Evolutionary conservation across 1,284 basidiomycete species (phyloP).

Genomic region (Pterulicium gracile): DNA sequence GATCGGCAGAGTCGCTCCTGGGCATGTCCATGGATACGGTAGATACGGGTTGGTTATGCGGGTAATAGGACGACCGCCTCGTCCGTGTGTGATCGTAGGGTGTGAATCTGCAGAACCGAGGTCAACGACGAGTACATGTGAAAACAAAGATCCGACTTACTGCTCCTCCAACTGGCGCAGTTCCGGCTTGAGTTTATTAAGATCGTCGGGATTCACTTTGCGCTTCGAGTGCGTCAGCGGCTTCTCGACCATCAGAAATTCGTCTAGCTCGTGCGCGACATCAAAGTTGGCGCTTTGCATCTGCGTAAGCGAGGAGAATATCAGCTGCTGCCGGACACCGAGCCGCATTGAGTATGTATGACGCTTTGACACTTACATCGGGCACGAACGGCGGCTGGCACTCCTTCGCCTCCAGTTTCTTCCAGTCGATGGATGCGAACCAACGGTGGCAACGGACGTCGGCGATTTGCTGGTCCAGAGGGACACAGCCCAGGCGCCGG

Average conservation of each 20-base stretch:
- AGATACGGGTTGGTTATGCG: slow-evolving; percentile 54
- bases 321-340: neutral
- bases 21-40: slow-evolving; percentile 19
- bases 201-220: slow-evolving; percentile 78
- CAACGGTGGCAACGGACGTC: slow-evolving; percentile 79
- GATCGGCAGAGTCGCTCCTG: neutral
- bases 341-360: slow-evolving; percentile 36
- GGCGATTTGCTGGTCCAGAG: slow-evolving; percentile 63
- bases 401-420: slow-evolving; percentile 71
- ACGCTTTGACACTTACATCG: slow-evolving; percentile 57
- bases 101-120: slow-evolving; percentile 42
- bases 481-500: slow-evolving; percentile 75
- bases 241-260: slow-evolving; percentile 92
- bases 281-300: slow-evolving; percentile 98
- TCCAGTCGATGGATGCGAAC: slow-evolving; percentile 86
- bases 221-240: slow-evolving; percentile 91
- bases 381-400: slow-evolving; percentile 84
- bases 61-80: slow-evolving; percentile 76
- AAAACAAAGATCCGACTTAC: slow-evolving; percentile 32
- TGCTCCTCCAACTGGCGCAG: slow-evolving; percentile 98
- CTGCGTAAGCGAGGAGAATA: slow-evolving; percentile 38
- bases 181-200: slow-evolving; percentile 77
- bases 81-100: slow-evolving; percentile 80
- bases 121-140: neutral
- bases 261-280: slow-evolving; percentile 97